Evolutionary conservation across 2,329 filamentous ascomycete genomes (phyloP).

Genomic region (Diplocarpon rosae): DNA sequence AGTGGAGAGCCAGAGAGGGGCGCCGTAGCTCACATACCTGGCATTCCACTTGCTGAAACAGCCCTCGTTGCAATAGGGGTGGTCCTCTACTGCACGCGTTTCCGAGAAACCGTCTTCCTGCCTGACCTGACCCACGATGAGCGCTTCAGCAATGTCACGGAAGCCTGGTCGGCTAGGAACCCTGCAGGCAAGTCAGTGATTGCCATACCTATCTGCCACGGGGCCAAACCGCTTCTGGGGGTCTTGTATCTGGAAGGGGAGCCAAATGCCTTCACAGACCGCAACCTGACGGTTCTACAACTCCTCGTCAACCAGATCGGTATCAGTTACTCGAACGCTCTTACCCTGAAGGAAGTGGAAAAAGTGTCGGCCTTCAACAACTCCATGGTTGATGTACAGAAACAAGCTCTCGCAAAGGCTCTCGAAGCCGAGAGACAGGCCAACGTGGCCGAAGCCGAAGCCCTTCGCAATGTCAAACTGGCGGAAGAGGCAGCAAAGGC

Average conservation of each 20-base stretch:
- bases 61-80: conserved; percentile 66
- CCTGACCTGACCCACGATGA: conserved; percentile 66
- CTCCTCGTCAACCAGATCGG: conserved; percentile 70
- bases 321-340: conserved; percentile 58
- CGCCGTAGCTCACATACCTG: conserved; percentile 54
- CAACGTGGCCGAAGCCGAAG: conserved; percentile 64
- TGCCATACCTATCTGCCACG: conserved; percentile 68
- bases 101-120: conserved; percentile 64
- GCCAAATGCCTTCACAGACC: conserved; percentile 66
- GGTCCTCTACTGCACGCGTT: conserved; percentile 65
- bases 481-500: conserved; percentile 76
- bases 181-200: conserved; percentile 65
- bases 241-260: conserved; percentile 67
- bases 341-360: conserved; percentile 59
- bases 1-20: conserved; percentile 61
- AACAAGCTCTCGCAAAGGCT: conserved; percentile 60
- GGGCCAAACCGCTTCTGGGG: conserved; percentile 57
- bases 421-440: conserved; percentile 65
- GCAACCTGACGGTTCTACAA: conserved; percentile 54
- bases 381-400: conserved; percentile 68
- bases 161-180: conserved; percentile 57
- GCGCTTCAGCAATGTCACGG: conserved; percentile 63
- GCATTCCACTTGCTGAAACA: conserved; percentile 52
- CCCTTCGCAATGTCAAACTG: conserved; percentile 67
- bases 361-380: conserved; percentile 69